Conservation (phyloP, 352 stramenopile species). For the Pythium folliculosum region DNA sequence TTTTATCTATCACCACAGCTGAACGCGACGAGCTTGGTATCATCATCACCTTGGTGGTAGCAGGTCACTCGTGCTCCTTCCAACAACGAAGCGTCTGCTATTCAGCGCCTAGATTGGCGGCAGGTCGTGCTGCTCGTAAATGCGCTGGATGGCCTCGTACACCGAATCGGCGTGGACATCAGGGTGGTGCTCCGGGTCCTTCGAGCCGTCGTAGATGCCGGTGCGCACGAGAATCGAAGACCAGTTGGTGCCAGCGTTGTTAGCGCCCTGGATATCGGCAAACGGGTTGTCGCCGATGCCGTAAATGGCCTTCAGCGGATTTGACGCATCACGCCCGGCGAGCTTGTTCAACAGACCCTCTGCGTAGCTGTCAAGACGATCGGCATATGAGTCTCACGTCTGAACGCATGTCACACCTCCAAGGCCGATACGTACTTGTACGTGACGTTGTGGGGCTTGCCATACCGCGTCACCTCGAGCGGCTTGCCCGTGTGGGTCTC, state of each 20-base stretch:
- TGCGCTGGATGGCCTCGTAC: constrained; percentile 76
- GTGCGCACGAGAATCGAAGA: constrained; percentile 86
- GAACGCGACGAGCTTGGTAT: no score
- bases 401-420: background rate
- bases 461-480: constrained; percentile 78
- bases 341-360: constrained; percentile 69
- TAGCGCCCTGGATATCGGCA: constrained; percentile 86
- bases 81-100: background rate
- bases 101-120: constrained; percentile 14
- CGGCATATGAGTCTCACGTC: background rate
- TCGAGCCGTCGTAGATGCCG: constrained; percentile 77
- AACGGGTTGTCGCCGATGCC: constrained; percentile 90
- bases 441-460: constrained; percentile 83
- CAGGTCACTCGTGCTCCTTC: no score
- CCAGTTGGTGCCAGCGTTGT: constrained; percentile 82
- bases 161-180: constrained; percentile 68
- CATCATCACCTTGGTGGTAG: no score
- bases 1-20: background rate
- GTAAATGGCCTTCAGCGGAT: constrained; percentile 69
- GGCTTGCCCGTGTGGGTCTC: constrained; percentile 63
- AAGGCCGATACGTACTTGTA: constrained; percentile 63
- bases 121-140: constrained; percentile 64
- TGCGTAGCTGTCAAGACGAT: constrained; percentile 45
- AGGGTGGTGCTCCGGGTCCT: constrained; percentile 59
- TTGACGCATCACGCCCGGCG: constrained; percentile 36